Evolutionary conservation across 805 yeast species (phyloP), one percentile per base, ranked within the genome.

Genomic region (Candida boleticola): DNA sequence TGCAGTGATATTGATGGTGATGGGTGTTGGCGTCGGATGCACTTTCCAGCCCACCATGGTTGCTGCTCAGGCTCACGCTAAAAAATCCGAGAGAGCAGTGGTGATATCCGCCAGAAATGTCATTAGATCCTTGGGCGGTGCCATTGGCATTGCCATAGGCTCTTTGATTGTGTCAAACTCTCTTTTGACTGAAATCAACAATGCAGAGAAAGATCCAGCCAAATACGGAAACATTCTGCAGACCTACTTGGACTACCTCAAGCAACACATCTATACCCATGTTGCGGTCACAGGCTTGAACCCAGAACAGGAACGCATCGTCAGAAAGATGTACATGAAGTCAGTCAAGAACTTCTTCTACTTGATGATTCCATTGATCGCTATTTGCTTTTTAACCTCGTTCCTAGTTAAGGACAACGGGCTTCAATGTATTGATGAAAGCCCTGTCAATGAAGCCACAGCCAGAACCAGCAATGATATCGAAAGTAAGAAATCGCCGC

Each of bases 31-130:
- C 0, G 63, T 67, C 6, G 83, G 80, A 1, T 63, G 64, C 39
- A 68, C 74, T 17, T 76, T 77, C 64, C 82, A 77, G 52, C 82
- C 82, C 3, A 71, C 77, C 0, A 65, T 77, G 60, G 74, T 79
- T 9, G 83, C 82, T 1, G 68, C 70, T 29, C 83, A 71, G 52
- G 63, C 64, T 7, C 59, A 56, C 36, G 49, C 66, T 21, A 50
- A 41, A 33, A 62, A 58, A 41, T 44, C 65, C 0, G 68, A 63
- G 31, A 46, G 68, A 39, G 66, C 68, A 0, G 68, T 63, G 21
- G 68, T 63, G 2, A 63, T 64, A 25, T 47, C 61, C 29, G 49
- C 66, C 13, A 45, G 69, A 44, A 63, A 64, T 44, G 66, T 63
- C 9, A 46, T 63, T 34, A 46, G 69, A 39, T 56, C 64, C 5